Percentiles rank a stretch among this genome's conserved stretches.
phyloP scores from a whole-genome alignment of 2,329 filamentous ascomycete genomes.

The Aureobasidium zeae region DNA sequence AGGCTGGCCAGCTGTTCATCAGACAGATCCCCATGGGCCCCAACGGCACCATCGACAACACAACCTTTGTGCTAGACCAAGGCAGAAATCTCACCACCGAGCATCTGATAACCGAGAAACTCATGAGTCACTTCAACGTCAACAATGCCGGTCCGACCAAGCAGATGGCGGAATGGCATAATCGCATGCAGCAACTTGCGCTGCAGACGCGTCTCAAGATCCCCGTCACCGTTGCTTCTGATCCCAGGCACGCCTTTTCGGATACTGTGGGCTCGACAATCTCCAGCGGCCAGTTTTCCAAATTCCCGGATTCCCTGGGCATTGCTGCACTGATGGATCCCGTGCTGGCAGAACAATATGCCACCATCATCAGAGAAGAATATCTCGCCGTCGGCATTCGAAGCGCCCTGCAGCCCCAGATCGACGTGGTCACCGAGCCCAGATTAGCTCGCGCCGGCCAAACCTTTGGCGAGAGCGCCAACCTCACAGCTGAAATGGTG shows the following conservation, averaged over 20 bases:
- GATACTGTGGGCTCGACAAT: slow-evolving; percentile 65
- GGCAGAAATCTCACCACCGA: slow-evolving; percentile 24
- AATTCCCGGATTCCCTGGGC: slow-evolving; percentile 56
- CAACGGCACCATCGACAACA: slow-evolving; percentile 10
- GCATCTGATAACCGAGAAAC: slow-evolving; percentile 67
- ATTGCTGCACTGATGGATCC: slow-evolving; percentile 62
- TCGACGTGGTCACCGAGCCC: slow-evolving; percentile 61
- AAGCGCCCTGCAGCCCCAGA: slow-evolving; percentile 62
- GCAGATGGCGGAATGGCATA: slow-evolving; percentile 44
- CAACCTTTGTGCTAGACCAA: background rate
- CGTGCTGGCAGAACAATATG: slow-evolving; percentile 59
- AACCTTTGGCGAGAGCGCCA: slow-evolving; percentile 60
- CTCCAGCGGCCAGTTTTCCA: slow-evolving; percentile 68
- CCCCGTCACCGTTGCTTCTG: slow-evolving; percentile 20
- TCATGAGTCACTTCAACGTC: slow-evolving; percentile 51
- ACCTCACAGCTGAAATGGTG: slow-evolving; percentile 57
- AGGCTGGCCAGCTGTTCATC: slow-evolving; percentile 49
- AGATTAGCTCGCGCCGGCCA: slow-evolving; percentile 66
- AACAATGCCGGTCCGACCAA: slow-evolving; percentile 57
- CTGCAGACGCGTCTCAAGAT: slow-evolving; percentile 2
- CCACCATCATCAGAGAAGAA: slow-evolving; percentile 54
- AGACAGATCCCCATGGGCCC: slow-evolving; percentile 30
- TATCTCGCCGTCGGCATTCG: slow-evolving; percentile 60
- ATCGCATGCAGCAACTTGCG: background rate
- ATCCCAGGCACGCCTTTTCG: slow-evolving; percentile 54